Percentiles rank a stretch among this genome's conserved stretches.
These are phyloP conservation scores for Talaromyces sp. DNA, from an alignment of 2,329 filamentous ascomycete species.

Conservation along the genomic window DNA sequence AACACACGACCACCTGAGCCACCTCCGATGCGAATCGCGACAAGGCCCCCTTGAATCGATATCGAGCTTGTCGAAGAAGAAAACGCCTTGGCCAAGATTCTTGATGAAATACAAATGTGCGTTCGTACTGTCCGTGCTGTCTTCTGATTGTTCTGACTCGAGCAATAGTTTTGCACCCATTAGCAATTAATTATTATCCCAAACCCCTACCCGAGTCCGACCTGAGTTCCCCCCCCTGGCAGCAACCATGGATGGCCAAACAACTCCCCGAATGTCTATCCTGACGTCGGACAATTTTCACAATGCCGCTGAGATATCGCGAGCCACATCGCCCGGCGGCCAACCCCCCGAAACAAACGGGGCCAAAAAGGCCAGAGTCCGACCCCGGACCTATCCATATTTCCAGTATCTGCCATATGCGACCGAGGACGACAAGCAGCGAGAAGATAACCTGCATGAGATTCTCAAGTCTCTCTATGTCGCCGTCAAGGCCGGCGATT, in stretches of 20 bases:
- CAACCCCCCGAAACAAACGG: slow-evolving; percentile 46
- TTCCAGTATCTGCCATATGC: slow-evolving; percentile 83
- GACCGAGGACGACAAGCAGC: slow-evolving; percentile 72
- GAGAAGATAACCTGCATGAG: slow-evolving; percentile 73
- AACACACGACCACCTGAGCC: background rate
- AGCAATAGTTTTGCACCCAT: background rate
- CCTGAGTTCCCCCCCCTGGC: slow-evolving; percentile 11
- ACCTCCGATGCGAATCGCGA: background rate
- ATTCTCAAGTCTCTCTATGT: slow-evolving; percentile 94
- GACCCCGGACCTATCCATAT: slow-evolving; percentile 88
- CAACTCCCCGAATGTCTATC: slow-evolving; percentile 19
- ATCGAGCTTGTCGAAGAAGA: background rate
- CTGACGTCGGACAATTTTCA: slow-evolving; percentile 34
- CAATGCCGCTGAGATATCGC: slow-evolving; percentile 65
- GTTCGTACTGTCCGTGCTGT: background rate
- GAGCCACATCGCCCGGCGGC: slow-evolving; percentile 76
- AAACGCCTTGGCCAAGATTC: background rate
- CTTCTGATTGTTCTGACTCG: slow-evolving; percentile 1
- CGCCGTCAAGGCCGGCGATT: slow-evolving; percentile 85
- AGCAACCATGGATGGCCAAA: slow-evolving; percentile 31
- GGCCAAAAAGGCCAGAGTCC: slow-evolving; percentile 60
- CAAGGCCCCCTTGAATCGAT: background rate
- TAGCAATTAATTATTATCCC: background rate
- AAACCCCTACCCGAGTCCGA: background rate
- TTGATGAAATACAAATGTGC: background rate